A percentile compares a stretch with the other conserved stretches of the same genome.
These are phyloP conservation scores for Eucalyptus pumila DNA, from an alignment of 345 rosid genomes.

Conservation along the genomic window DNA sequence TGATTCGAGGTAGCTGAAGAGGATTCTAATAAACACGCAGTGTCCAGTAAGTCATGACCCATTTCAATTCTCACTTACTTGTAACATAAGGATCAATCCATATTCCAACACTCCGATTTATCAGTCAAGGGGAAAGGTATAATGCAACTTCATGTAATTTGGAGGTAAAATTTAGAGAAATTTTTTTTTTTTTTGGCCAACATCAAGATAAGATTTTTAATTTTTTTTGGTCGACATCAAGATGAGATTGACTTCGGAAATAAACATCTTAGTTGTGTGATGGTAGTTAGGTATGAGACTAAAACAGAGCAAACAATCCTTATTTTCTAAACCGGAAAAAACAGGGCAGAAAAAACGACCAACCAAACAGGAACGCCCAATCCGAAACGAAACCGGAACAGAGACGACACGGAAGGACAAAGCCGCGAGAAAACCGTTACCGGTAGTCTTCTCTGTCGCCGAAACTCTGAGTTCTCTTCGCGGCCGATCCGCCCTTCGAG, in stretches of 20 bases:
- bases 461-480: neutral
- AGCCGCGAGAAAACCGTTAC: neutral
- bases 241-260: neutral
- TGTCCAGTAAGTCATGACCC: rapidly evolving
- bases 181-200: too few species aligned
- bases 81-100: neutral
- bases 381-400: neutral
- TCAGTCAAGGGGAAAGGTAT: neutral
- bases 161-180: neutral
- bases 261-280: neutral
- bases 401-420: neutral
- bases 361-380: neutral
- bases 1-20: rapidly evolving
- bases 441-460: neutral
- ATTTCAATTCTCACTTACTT: too few species aligned
- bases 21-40: neutral
- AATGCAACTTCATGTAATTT: neutral
- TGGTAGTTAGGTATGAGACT: neutral
- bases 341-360: neutral
- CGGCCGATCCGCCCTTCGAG: neutral
- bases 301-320: neutral
- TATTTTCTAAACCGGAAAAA: neutral
- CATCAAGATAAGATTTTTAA: too few species aligned
- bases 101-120: neutral
- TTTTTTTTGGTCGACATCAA: neutral